Base-by-base conservation (phyloP, 371 early-diverging fungal species). In the Sporodiniella umbellata region DNA sequence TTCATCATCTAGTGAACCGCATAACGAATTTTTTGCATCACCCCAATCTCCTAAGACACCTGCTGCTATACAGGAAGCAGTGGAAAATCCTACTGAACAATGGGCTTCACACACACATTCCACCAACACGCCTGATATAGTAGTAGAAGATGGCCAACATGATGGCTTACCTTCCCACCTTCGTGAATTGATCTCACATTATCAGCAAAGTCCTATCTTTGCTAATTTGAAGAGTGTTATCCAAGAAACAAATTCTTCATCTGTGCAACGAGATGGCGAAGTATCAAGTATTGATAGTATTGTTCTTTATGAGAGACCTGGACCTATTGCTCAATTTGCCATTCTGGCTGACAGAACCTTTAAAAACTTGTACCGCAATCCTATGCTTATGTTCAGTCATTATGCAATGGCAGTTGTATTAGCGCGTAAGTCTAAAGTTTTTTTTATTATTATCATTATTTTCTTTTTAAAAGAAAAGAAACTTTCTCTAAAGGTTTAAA, bases 361-460 rank as follows among this genome's bases (percentile, higher is more conserved):
- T 68, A 88, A 86, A 56, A 90, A 94, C 56, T 69, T 95, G 8
- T 92, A 92, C 57, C 82, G 96, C 11, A 93, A 92, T 49, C 93
- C 92, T 2, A 80, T 86, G 67, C 67, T 93, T 33, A 85, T 95
- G 83, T 78, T 87, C 49, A 75, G 87, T 45, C 93, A 95, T 68
- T 93, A 90, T 64, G 73, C 79, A 11, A 80, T 92, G 52, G 80
- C 87, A 3, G 76, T 91, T 18, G 61, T 85, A 7, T 66, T 92
- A 51, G 90, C 84, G 0, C 64, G 78, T 82, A 76, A 72, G 70
- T 76, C 38, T 39, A 42, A 40, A 45, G 48, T 43, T 59, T 53
- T 17, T 17, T 21, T 19, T 40, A 24, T 21, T 26, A 21, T 26
- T 7, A 19, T 46, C 18, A 37, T 17, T 17, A 3, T 15, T 4